Conservation (phyloP, 345 rosid species). For the Linum tenue region DNA sequence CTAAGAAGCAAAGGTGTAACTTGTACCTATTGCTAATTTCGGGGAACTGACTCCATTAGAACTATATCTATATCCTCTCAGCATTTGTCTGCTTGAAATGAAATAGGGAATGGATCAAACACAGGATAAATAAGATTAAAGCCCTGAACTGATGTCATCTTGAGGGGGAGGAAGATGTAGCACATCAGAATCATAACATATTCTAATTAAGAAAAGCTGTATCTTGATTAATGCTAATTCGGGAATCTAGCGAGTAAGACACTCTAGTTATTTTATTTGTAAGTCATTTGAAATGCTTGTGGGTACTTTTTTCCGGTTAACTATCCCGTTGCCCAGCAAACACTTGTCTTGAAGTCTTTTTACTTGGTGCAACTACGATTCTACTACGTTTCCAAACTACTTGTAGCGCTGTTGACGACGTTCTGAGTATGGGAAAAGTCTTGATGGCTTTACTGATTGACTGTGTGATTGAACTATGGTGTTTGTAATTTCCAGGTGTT, state of each 20-base stretch:
- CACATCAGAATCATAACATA: neutral
- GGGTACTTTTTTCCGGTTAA: too few species aligned
- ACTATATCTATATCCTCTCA: neutral
- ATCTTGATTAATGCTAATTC: too few species aligned
- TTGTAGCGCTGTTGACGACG: too few species aligned
- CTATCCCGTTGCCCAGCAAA: too few species aligned
- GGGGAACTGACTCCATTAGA: neutral
- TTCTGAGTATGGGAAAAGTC: too few species aligned
- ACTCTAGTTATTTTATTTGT: too few species aligned
- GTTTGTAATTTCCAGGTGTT: slow-evolving; percentile 52
- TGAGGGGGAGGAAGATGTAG: neutral
- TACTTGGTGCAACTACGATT: too few species aligned
- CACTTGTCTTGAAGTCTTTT: too few species aligned
- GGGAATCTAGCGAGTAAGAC: too few species aligned
- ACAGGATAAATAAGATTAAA: neutral
- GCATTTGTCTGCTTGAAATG: neutral
- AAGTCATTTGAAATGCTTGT: too few species aligned
- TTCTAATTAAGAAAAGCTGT: too few species aligned
- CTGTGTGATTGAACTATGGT: neutral
- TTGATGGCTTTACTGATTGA: neutral
- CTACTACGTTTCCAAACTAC: too few species aligned
- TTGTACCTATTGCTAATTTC: neutral
- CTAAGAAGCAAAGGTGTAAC: neutral
- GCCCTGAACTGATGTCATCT: neutral
- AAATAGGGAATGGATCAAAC: neutral